Conservation (phyloP, 169 alveolate genomes). For the Eimeria acervulina region DNA sequence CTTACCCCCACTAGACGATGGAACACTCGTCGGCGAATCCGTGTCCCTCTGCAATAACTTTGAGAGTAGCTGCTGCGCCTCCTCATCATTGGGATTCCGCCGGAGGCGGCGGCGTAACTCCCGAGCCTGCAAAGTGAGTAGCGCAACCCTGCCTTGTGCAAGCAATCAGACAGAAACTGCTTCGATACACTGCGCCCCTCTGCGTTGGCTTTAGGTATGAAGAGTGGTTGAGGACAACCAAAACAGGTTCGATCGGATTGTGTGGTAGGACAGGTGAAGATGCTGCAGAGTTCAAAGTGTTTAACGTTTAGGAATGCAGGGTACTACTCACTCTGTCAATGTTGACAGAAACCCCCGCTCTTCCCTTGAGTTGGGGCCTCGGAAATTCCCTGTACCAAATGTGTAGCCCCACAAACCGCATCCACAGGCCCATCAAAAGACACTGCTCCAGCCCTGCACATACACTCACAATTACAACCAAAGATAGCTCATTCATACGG, state of each 20-base stretch:
- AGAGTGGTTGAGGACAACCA: background rate
- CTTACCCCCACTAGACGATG: slow-evolving; percentile 36
- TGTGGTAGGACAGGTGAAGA: background rate
- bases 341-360: slow-evolving; percentile 75
- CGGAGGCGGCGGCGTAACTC: slow-evolving; percentile 81
- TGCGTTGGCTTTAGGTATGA: background rate
- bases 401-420: slow-evolving; percentile 84
- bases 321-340: slow-evolving; percentile 48
- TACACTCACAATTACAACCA: background rate
- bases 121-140: slow-evolving; percentile 51
- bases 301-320: background rate
- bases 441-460: slow-evolving; percentile 80
- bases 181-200: background rate
- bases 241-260: background rate
- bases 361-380: slow-evolving; percentile 76
- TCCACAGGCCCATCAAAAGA: slow-evolving; percentile 84
- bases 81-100: slow-evolving; percentile 73
- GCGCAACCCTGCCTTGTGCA: background rate
- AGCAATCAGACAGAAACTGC: background rate
- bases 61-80: slow-evolving; percentile 68
- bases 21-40: background rate
- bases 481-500: background rate
- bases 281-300: background rate
- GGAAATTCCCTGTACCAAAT: slow-evolving; percentile 83
- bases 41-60: slow-evolving; percentile 57